These are phyloP conservation scores for Lenzites betulinus DNA, from an alignment of 768 basidiomycete genomes.

Conservation along the genomic window DNA sequence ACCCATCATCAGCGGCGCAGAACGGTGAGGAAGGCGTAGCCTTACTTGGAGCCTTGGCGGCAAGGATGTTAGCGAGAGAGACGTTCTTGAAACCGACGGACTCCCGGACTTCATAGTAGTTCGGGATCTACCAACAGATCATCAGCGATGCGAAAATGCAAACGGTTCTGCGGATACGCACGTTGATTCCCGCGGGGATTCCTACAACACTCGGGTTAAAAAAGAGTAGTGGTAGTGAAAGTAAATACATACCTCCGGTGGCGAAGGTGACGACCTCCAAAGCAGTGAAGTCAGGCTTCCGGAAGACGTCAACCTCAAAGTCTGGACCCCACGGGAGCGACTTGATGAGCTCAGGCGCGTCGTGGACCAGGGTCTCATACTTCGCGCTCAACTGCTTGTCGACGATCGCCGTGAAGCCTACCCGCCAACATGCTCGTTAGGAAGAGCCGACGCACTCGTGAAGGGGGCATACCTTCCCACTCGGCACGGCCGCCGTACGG, in stretches of 20 bases:
- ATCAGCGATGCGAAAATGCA: not conserved
- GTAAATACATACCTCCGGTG: slow-evolving; percentile 61
- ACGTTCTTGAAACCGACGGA: slow-evolving; percentile 89
- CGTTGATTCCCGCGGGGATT: slow-evolving; percentile 88
- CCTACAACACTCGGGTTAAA: slow-evolving; percentile 39
- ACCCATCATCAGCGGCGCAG: not conserved
- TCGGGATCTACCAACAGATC: slow-evolving; percentile 33
- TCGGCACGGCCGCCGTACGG: slow-evolving; percentile 91
- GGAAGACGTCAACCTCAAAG: slow-evolving; percentile 59
- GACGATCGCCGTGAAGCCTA: slow-evolving; percentile 87
- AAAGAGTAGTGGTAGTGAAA: not conserved
- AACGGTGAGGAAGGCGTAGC: no score
- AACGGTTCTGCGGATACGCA: slow-evolving; percentile 34
- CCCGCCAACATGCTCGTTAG: not conserved
- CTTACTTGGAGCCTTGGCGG: slow-evolving; percentile 84
- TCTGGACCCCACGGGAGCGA: slow-evolving; percentile 76
- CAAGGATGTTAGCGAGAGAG: slow-evolving; percentile 79
- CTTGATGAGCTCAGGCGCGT: slow-evolving; percentile 79
- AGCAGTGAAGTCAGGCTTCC: slow-evolving; percentile 87
- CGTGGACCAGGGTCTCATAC: slow-evolving; percentile 73
- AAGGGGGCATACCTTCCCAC: slow-evolving; percentile 71
- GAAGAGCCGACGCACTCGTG: not conserved
- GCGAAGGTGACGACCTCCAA: slow-evolving; percentile 82
- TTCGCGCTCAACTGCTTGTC: slow-evolving; percentile 83
- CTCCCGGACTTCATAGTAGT: slow-evolving; percentile 85